These are phyloP conservation scores for Dendrobium nobile DNA, from an alignment of 106 monocot genomes.

Conservation along the genomic window DNA sequence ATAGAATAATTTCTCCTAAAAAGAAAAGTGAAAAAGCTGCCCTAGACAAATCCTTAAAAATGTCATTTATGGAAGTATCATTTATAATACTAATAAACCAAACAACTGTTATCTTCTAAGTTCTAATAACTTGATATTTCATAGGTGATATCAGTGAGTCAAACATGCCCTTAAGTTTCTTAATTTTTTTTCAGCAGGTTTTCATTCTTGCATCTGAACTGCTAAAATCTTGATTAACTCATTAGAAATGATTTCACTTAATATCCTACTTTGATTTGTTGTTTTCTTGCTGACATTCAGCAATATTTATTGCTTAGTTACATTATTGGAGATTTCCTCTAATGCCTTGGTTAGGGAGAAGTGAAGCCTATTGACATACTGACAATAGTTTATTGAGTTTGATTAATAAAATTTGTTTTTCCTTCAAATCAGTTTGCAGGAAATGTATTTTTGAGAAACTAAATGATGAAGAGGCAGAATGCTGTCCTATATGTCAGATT, in stretches of 20 bases:
- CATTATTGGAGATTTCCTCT: background rate
- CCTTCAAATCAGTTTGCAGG: conserved; percentile 17
- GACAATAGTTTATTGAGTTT: background rate
- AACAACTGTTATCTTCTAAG: background rate
- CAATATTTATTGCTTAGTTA: background rate
- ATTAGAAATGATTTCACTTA: background rate
- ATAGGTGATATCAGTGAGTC: background rate
- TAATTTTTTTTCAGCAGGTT: background rate
- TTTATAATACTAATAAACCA: background rate
- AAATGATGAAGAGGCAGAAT: conserved; percentile 20
- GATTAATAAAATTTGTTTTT: background rate
- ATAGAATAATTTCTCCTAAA: too few species aligned
- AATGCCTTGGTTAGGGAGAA: background rate
- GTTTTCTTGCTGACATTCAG: background rate
- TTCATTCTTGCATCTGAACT: background rate
- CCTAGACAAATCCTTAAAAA: too few species aligned
- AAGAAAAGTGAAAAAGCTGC: too few species aligned
- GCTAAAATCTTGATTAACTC: background rate
- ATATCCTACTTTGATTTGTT: background rate
- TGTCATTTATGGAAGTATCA: background rate
- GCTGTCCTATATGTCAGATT: conserved; percentile 24
- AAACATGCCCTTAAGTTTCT: background rate
- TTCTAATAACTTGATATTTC: background rate
- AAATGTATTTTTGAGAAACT: conserved; percentile 24
- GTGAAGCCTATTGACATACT: background rate